phyloP scores from a whole-genome alignment of 441 rosid genomes.

The Breynia disticha region DNA sequence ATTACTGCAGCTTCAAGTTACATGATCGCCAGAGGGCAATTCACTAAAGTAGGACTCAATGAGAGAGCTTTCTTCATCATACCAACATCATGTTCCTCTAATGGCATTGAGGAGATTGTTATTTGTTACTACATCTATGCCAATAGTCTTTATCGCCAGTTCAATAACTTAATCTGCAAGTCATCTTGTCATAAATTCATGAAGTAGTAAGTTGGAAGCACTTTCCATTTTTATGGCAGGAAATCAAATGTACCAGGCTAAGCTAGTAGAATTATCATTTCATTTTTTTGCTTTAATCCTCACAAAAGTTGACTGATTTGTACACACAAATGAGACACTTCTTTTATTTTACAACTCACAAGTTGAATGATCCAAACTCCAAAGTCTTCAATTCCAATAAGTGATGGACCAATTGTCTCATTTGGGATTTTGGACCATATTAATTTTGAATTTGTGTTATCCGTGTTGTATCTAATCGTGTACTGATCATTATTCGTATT shows the following conservation, averaged over 20 bases:
- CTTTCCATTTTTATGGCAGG: no score
- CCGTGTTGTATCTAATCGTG: no score
- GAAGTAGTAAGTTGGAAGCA: no score
- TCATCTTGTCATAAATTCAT: no score
- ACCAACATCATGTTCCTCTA: not conserved
- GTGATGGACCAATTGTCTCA: conserved; percentile 11
- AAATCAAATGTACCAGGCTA: no score
- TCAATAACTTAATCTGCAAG: no score
- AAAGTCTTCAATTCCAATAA: not conserved
- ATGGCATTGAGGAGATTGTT: not conserved
- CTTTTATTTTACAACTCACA: not conserved
- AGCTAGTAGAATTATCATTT: no score
- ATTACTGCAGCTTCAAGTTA: not conserved
- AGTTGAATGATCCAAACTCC: not conserved
- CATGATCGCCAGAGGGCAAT: not conserved
- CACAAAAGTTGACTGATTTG: not conserved
- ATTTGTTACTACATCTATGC: not conserved
- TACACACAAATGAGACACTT: no score
- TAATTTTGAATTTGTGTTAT: no score
- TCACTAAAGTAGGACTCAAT: not conserved
- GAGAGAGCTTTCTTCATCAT: not conserved
- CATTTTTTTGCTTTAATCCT: not conserved
- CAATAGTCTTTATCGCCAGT: not conserved
- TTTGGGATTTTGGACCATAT: conserved; percentile 19
- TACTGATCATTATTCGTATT: no score